Conservation (phyloP, 2,329 filamentous ascomycete species). For the Paraphoma sp. region DNA sequence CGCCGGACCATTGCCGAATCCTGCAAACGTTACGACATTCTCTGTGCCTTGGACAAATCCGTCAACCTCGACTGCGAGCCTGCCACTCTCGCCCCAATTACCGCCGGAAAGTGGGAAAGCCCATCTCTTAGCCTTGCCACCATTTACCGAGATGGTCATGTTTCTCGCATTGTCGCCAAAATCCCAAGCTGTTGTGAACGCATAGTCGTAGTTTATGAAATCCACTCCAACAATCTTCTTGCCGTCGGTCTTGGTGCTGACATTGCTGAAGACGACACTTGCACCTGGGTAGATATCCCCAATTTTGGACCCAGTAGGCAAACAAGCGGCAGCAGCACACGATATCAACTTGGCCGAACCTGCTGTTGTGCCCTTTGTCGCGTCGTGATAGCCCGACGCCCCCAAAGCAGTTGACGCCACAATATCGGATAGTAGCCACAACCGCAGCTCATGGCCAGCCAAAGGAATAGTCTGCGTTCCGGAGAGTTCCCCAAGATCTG, state of each 20-base stretch:
- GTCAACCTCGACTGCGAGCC: conserved; percentile 32
- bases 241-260: conserved; percentile 29
- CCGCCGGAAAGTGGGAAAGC: conserved; percentile 50
- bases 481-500: conserved; percentile 23
- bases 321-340: conserved; percentile 35
- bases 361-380: conserved; percentile 35
- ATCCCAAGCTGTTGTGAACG: conserved; percentile 43
- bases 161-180: conserved; percentile 46
- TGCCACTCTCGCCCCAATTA: conserved; percentile 45
- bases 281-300: conserved; percentile 35
- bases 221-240: conserved; percentile 47
- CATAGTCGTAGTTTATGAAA: conserved; percentile 50
- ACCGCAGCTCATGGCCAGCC: conserved; percentile 36
- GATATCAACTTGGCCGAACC: conserved; percentile 33
- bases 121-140: conserved; percentile 41
- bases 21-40: conserved; percentile 31
- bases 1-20: conserved; percentile 19
- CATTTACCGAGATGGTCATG: conserved; percentile 49
- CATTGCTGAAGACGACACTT: conserved; percentile 34
- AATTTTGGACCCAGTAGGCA: conserved; percentile 43
- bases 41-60: conserved; percentile 31
- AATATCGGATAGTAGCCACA: conserved; percentile 46
- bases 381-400: conserved; percentile 37
- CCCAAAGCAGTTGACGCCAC: conserved; percentile 11
- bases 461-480: conserved; percentile 22